Evolutionary conservation across 2,329 filamentous ascomycete species (phyloP).

Genomic region (Penicillium concentricum): DNA sequence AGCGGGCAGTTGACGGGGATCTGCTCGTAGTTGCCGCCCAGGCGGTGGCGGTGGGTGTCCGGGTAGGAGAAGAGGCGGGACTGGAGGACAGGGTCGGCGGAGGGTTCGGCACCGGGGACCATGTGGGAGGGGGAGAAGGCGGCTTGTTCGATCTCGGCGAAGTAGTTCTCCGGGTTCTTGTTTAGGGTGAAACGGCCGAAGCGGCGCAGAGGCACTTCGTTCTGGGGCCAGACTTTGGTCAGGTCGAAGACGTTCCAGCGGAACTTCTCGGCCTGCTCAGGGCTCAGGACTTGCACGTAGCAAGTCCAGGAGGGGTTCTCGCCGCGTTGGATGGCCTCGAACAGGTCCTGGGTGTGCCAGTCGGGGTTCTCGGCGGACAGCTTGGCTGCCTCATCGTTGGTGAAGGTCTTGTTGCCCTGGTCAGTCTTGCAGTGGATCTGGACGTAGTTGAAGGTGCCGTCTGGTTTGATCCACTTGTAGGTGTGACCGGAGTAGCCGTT

Average conservation of each 20-base stretch:
- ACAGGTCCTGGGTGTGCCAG: slow-evolving; percentile 63
- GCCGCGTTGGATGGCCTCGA: slow-evolving; percentile 60
- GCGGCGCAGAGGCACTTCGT: slow-evolving; percentile 59
- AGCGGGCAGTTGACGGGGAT: slow-evolving; percentile 61
- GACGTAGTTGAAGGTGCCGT: slow-evolving; percentile 65
- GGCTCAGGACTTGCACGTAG: slow-evolving; percentile 63
- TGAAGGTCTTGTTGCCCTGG: slow-evolving; percentile 62
- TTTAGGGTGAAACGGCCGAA: slow-evolving; percentile 65
- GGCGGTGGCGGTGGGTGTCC: slow-evolving; percentile 64
- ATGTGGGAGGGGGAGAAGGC: slow-evolving; percentile 68
- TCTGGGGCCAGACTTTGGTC: slow-evolving; percentile 68
- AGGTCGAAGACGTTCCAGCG: slow-evolving; percentile 66
- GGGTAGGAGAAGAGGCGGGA: slow-evolving; percentile 70
- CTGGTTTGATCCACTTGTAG: slow-evolving; percentile 64
- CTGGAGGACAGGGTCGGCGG: slow-evolving; percentile 68
- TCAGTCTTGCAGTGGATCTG: slow-evolving; percentile 65
- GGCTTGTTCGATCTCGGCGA: slow-evolving; percentile 68
- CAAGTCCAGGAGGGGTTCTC: slow-evolving; percentile 64
- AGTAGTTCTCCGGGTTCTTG: slow-evolving; percentile 66
- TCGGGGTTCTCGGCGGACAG: slow-evolving; percentile 61
- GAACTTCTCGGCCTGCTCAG: slow-evolving; percentile 61
- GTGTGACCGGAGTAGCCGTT: slow-evolving; percentile 68
- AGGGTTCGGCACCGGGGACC: slow-evolving; percentile 66
- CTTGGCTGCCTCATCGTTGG: slow-evolving; percentile 55
- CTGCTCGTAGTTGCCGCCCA: slow-evolving; percentile 64